Evolutionary conservation across 2,329 filamentous ascomycete genomes (phyloP).

Genomic region (Fusarium albidum): DNA sequence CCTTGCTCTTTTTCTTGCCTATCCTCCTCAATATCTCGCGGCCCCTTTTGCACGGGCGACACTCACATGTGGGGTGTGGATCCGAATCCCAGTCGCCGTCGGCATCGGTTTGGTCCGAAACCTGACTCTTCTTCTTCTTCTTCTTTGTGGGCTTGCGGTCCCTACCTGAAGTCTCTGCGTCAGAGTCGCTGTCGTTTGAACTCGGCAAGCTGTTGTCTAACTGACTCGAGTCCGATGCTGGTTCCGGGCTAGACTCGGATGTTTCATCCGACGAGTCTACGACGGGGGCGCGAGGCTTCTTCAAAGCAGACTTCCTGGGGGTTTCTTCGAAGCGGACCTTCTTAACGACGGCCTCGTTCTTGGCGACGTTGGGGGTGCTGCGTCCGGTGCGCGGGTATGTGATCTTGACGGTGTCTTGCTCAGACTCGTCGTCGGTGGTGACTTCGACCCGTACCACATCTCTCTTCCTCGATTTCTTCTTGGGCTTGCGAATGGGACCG

Average conservation of each 20-base stretch:
- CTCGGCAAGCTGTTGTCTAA: constrained; percentile 23
- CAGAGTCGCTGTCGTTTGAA: constrained; percentile 29
- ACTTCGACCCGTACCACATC: constrained; percentile 52
- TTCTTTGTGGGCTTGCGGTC: constrained; percentile 16
- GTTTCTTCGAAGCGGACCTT: constrained; percentile 54
- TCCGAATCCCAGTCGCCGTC: constrained; percentile 45
- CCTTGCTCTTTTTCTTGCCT: constrained; percentile 30
- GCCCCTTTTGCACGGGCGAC: constrained; percentile 36
- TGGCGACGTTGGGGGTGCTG: neutral
- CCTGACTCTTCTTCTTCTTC: constrained; percentile 30
- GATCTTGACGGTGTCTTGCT: constrained; percentile 56
- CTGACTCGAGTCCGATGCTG: constrained; percentile 35
- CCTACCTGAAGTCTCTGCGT: constrained; percentile 26
- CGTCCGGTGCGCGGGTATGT: constrained; percentile 55
- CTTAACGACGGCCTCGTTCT: constrained; percentile 42
- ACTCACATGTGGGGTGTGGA: constrained; percentile 45
- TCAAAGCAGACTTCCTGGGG: constrained; percentile 38
- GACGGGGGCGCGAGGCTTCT: constrained; percentile 29
- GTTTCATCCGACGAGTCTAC: constrained; percentile 34
- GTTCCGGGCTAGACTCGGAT: constrained; percentile 31
- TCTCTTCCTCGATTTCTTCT: constrained; percentile 37
- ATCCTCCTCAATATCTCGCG: constrained; percentile 33
- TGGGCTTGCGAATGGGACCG: constrained; percentile 38
- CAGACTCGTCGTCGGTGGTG: constrained; percentile 61
- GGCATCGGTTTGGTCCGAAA: constrained; percentile 19